Evolutionary conservation across 805 yeast species (phyloP), one percentile per base, ranked within the genome.

Genomic region (Cyberlindnera mycetangii): DNA sequence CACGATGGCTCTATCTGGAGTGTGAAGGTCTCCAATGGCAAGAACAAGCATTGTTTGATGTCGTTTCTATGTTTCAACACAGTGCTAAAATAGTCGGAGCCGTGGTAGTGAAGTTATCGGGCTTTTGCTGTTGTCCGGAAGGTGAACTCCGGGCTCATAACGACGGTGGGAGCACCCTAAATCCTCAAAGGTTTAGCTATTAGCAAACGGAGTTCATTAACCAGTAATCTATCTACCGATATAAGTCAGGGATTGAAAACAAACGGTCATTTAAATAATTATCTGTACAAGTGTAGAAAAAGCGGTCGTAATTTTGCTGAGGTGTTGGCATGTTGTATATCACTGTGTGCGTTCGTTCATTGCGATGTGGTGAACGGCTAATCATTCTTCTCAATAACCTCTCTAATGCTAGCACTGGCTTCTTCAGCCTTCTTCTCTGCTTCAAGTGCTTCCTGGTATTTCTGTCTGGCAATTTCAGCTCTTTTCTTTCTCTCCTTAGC

Each of bases 1-100:
- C 61, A 72, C 90, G 21, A 78, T 71, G 9, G 92, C 86, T 52
- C 97, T 71, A 45, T 88, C 89, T 1, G 99, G 99, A 25, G 92
- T 85, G 63, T 83, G 89, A 2, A 92, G 73, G 61, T 92, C 98
- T 9, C 97, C 96, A 51, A 92, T 79, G 3, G 95, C 95, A 34
- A 92, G 69, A 19, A 84, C 69, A 36, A 85, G 71, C 93, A 85
- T 85, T 18, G 28, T 25, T 25, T 25, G 10, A 22, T 22, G 7
- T 22, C 25, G 10, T 22, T 10, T 22, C 10, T n/a, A n/a, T n/a
- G n/a, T n/a, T n/a, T n/a, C n/a, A n/a, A n/a, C n/a, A n/a, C n/a
- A n/a, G n/a, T n/a, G n/a, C n/a, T n/a, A n/a, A n/a, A n/a, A n/a
- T n/a, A n/a, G n/a, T n/a, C n/a, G n/a, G n/a, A n/a, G n/a, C n/a